Evolutionary conservation across 495 filamentous ascomycete genomes (phyloP).

Genomic region (Trichoderma gamsii): DNA sequence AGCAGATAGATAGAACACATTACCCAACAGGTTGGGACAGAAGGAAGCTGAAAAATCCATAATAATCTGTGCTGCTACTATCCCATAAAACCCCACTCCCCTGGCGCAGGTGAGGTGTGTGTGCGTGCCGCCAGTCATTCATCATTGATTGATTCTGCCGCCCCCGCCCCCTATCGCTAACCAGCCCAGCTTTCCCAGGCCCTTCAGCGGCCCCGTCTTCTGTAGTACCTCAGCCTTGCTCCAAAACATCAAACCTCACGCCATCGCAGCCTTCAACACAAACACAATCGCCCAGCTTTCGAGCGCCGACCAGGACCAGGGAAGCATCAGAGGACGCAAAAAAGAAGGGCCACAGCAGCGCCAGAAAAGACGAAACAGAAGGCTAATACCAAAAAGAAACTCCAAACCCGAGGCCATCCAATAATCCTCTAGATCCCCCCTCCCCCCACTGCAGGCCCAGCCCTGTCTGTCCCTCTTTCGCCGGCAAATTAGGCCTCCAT

Average conservation of each 20-base stretch:
- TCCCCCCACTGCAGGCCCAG: conserved; percentile 13
- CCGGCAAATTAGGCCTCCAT: conserved; percentile 20
- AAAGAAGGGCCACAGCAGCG: not conserved
- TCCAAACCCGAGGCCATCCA: not conserved
- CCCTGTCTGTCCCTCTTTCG: conserved; percentile 4
- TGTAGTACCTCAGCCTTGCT: conserved; percentile 5
- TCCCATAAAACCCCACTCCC: not conserved
- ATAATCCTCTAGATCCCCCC: conserved; percentile 4
- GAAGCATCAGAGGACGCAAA: not conserved
- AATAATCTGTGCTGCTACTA: not conserved
- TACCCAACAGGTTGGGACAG: not conserved
- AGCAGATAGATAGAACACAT: too few species aligned
- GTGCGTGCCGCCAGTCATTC: not conserved
- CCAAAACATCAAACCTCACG: not conserved
- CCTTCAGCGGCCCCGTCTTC: conserved; percentile 13
- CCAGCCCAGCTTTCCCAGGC: conserved; percentile 4
- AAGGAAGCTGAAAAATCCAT: not conserved
- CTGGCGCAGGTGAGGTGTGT: not conserved
- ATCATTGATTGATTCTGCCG: not conserved
- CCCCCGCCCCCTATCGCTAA: conserved; percentile 11
- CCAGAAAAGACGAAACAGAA: not conserved
- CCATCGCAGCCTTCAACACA: not conserved
- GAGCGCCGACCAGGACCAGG: not conserved
- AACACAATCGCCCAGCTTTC: not conserved
- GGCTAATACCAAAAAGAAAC: not conserved